phyloP scores from a whole-genome alignment of 2,329 filamentous ascomycete genomes.

The Grosmannia penicillata region DNA sequence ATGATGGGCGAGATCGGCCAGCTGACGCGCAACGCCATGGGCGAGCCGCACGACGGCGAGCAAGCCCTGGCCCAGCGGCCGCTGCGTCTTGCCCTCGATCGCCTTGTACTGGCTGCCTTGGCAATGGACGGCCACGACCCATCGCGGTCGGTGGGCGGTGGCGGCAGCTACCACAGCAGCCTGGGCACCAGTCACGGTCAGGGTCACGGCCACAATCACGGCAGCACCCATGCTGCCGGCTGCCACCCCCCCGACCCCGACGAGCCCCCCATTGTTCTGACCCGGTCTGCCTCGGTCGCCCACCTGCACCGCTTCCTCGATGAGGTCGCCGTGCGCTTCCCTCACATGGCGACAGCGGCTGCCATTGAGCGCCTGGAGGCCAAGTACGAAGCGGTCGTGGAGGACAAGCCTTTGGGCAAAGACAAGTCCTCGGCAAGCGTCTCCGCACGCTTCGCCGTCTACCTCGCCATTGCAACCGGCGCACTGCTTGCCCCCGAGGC shows the following conservation, averaged over 20 bases:
- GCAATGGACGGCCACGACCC: slow-evolving; percentile 6
- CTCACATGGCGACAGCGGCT: not conserved
- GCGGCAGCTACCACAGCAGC: not conserved
- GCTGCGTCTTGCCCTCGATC: slow-evolving; percentile 10
- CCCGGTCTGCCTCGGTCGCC: not conserved
- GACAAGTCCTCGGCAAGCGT: too few species aligned
- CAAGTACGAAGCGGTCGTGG: not conserved
- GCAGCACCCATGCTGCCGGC: not conserved
- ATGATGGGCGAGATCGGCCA: slow-evolving; percentile 17
- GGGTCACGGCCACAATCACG: not conserved
- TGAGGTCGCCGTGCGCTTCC: not conserved
- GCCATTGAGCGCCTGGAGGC: not conserved
- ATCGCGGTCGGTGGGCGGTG: not conserved
- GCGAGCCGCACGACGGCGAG: slow-evolving; percentile 14
- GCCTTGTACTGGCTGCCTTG: slow-evolving; percentile 4
- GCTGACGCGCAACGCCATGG: slow-evolving; percentile 17
- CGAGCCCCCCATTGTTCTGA: not conserved
- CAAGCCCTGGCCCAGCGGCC: slow-evolving; percentile 7
- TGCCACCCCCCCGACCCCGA: not conserved
- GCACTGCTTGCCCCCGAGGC: not conserved
- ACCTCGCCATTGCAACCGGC: slow-evolving; percentile 1
- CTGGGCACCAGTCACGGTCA: not conserved
- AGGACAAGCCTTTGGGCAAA: too few species aligned
- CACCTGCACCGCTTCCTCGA: slow-evolving; percentile 1
- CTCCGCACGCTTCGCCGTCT: not conserved